Base-by-base conservation (phyloP, 2,329 filamentous ascomycete genomes). In the Xylariomycetidae sp. region DNA sequence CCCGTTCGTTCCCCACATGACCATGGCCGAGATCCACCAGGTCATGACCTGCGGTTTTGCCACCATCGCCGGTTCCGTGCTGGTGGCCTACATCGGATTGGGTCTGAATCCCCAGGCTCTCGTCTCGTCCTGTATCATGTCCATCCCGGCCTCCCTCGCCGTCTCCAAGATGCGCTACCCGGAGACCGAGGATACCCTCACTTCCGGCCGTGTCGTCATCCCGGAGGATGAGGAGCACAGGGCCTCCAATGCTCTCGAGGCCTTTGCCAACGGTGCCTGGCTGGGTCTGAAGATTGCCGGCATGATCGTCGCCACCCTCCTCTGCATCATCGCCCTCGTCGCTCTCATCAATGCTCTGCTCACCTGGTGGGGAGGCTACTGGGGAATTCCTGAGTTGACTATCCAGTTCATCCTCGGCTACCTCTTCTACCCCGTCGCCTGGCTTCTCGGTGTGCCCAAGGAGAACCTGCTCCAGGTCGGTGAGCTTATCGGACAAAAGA, bases 111-210 rank as follows among this genome's bases (percentile, higher is more conserved):
- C 85, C 1, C 84, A 94, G 58, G 88, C 86, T 3, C 70, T 96
- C 29, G 83, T 95, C 17, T 94, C 87, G 3, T 89, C 85, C 6
- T 95, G 88, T 56, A 88, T 95, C 58, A 96, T 96, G 89, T 89
- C 84, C 50, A 95, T 95, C 44, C 89, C 89, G 0, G 88, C 88
- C 1, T 94, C 88, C 4, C 72, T 96, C 11, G 88, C 88, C 31
- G 81, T 92, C 41, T 90, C 85, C 44, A 95, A 95, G 66, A 72
- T 95, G 50, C 83, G 89, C 37, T 95, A 84, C 58, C 89, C 89
- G 3, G 89, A 95, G 64, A 82, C 79, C 3, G 87, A 94, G 59
- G 85, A 90, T 61, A 85, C 87, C 0, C 69, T 94, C 22, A 95
- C 88, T 0, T 82, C 85, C 4, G 87, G 88, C 36, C 77, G 80